Conservation (phyloP, 2,329 filamentous ascomycete species). For the Macrophomina pseudophaseolina region DNA sequence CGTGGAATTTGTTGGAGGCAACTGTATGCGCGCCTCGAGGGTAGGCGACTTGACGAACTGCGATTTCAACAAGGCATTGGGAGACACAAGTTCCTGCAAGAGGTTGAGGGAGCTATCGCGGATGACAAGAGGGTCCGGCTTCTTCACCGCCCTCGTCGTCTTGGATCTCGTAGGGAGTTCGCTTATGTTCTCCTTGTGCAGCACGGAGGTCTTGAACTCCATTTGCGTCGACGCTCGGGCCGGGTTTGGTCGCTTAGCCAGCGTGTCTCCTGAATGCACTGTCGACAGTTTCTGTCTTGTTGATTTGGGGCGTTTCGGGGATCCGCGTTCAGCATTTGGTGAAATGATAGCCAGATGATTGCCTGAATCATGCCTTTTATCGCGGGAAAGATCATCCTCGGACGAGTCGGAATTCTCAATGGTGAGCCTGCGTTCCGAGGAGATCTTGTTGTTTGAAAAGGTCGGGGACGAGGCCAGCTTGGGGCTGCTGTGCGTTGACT, state of each 20-base stretch:
- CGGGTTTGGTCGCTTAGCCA: conserved; percentile 22
- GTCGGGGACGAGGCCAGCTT: conserved; percentile 32
- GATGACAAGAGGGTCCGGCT: conserved; percentile 37
- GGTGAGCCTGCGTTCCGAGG: conserved; percentile 34
- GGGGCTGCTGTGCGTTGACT: conserved; percentile 35
- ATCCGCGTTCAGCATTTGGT: conserved; percentile 25
- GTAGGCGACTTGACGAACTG: conserved; percentile 45
- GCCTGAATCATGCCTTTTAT: conserved; percentile 28
- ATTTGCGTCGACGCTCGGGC: conserved; percentile 32
- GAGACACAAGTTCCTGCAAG: conserved; percentile 46
- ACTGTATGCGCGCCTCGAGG: conserved; percentile 43
- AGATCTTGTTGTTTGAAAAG: conserved; percentile 35
- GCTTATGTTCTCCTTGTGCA: conserved; percentile 26
- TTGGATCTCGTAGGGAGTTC: conserved; percentile 11
- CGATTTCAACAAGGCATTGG: conserved; percentile 39
- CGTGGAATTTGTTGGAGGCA: conserved; percentile 40
- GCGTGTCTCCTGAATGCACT: conserved; percentile 34
- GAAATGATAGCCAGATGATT: conserved; percentile 28
- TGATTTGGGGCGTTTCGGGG: conserved; percentile 36
- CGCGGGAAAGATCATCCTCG: conserved; percentile 32
- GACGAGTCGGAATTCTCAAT: conserved; percentile 35
- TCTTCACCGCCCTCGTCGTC: conserved; percentile 15
- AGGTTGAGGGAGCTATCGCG: conserved; percentile 47
- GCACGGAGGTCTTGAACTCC: conserved; percentile 29
- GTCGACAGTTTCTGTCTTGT: conserved; percentile 41